phyloP scores from a whole-genome alignment of 192 early-diverging fungal genomes.

The Lobosporangium transversale region DNA sequence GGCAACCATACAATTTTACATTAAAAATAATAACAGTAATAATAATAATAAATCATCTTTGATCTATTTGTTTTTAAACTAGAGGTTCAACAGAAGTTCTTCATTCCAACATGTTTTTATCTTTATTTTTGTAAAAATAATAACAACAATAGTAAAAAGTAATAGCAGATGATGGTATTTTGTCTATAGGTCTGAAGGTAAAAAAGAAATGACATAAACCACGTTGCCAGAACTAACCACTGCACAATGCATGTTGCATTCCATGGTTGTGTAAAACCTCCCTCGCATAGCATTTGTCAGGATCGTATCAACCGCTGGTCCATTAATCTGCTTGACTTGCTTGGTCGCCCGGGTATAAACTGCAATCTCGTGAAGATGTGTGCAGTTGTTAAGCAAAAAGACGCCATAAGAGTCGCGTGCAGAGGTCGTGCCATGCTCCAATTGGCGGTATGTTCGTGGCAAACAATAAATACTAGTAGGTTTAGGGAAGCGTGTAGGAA shows the following conservation, averaged over 20 bases:
- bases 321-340: constrained; percentile 31
- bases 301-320: constrained; percentile 29
- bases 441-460: constrained; percentile 18
- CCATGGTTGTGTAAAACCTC: constrained; percentile 50
- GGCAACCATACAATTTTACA: background rate
- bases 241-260: constrained; percentile 48
- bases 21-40: background rate
- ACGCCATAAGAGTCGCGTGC: constrained; percentile 43
- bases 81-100: too few relatives aligned
- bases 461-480: constrained; percentile 38
- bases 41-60: constrained; percentile 13
- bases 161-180: too few relatives aligned
- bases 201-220: constrained; percentile 44
- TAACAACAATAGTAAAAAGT: too few relatives aligned
- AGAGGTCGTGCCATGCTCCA: constrained; percentile 49
- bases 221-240: constrained; percentile 41
- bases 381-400: constrained; percentile 36
- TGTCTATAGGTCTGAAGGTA: too few relatives aligned
- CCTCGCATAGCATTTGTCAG: constrained; percentile 22
- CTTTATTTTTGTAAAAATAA: too few relatives aligned
- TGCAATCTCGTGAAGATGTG: constrained; percentile 38
- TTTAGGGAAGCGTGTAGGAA: constrained; percentile 46
- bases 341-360: constrained; percentile 40
- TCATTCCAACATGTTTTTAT: background rate
- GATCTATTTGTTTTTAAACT: too few relatives aligned